A percentile compares a stretch with the other conserved stretches of the same genome.
Evolutionary conservation across 2,329 filamentous ascomycete species (phyloP).

Genomic region (Sporothrix phasma): DNA sequence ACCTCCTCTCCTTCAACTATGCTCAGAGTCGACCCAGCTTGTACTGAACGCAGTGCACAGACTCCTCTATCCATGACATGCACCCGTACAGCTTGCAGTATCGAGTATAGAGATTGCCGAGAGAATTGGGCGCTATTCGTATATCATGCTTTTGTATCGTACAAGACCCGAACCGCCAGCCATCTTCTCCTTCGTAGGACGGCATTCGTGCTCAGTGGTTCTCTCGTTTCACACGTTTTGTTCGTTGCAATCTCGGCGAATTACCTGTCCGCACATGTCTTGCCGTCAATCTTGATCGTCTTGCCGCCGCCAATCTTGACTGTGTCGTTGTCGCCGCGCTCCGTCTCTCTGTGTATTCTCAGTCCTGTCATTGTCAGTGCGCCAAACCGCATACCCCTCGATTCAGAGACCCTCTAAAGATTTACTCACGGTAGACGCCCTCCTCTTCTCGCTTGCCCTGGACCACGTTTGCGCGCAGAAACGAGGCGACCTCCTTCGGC

Average conservation of each 20-base stretch:
- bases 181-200: not conserved
- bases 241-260: not conserved
- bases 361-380: constrained; percentile 47
- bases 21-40: too few relatives aligned
- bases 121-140: not conserved
- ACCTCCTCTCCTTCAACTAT: too few relatives aligned
- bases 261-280: constrained; percentile 25
- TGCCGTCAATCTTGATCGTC: constrained; percentile 26
- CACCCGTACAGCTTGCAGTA: too few relatives aligned
- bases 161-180: not conserved
- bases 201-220: not conserved
- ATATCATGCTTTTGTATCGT: constrained; percentile 1
- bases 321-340: constrained; percentile 86
- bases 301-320: constrained; percentile 52
- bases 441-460: constrained; percentile 56
- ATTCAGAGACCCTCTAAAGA: too few relatives aligned
- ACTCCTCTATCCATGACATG: too few relatives aligned
- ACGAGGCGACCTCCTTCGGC: constrained; percentile 72
- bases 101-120: not conserved
- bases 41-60: too few relatives aligned
- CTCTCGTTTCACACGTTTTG: not conserved
- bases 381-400: not conserved
- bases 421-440: constrained; percentile 48
- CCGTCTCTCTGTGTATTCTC: constrained; percentile 81
- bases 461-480: constrained; percentile 76